These are phyloP conservation scores for Ophiocordyceps camponoti-rufipedis DNA, from an alignment of 2,329 filamentous ascomycete species.

Conservation along the genomic window DNA sequence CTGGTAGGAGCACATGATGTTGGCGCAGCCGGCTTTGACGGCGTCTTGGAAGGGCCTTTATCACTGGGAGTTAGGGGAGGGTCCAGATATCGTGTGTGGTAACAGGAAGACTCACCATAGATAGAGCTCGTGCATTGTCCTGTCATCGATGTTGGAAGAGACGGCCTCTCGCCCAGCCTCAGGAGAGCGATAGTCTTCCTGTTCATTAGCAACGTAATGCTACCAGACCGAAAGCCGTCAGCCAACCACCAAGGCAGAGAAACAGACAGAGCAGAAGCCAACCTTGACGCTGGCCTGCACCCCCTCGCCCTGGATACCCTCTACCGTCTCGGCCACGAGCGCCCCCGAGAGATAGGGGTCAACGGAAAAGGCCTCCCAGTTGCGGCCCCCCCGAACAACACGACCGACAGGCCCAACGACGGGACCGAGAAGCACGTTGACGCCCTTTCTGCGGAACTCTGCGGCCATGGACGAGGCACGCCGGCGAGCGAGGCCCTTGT, in stretches of 20 bases:
- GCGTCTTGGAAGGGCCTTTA: conserved; percentile 50
- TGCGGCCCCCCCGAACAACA: conserved; percentile 54
- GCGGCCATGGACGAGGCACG: conserved; percentile 33
- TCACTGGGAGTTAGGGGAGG: conserved; percentile 35
- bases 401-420: conserved; percentile 53
- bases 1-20: conserved; percentile 48
- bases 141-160: conserved; percentile 60
- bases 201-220: conserved; percentile 36
- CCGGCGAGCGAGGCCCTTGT: conserved; percentile 30
- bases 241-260: neutral
- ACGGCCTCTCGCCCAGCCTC: conserved; percentile 31
- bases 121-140: conserved; percentile 59
- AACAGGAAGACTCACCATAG: conserved; percentile 69
- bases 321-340: conserved; percentile 54
- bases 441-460: conserved; percentile 38
- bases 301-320: conserved; percentile 43
- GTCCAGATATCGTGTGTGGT: conserved; percentile 76
- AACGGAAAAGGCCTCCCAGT: conserved; percentile 57
- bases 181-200: conserved; percentile 47
- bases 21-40: conserved; percentile 43
- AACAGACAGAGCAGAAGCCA: neutral
- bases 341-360: conserved; percentile 60
- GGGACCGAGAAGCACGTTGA: conserved; percentile 54
- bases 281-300: conserved; percentile 35
- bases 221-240: neutral